These are phyloP conservation scores for Scutellaria barbata DNA, from an alignment of 257 asterid genomes.

Conservation along the genomic window DNA sequence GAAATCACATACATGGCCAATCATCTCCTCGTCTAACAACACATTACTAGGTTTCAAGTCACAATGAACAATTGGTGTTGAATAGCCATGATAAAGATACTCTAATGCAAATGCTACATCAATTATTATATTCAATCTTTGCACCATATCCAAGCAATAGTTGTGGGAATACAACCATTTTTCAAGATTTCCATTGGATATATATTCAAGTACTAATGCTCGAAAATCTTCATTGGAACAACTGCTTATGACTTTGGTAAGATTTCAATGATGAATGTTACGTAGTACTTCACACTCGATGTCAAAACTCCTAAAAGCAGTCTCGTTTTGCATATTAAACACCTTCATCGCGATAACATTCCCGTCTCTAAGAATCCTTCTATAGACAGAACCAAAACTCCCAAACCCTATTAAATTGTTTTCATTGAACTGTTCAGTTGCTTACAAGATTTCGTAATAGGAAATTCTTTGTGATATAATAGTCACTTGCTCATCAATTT, in stretches of 20 bases:
- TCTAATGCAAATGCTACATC: conserved; percentile 34
- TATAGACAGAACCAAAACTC: conserved; percentile 36
- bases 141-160: conserved; percentile 2
- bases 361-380: conserved; percentile 19
- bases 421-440: conserved; percentile 32
- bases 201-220: conserved; percentile 43
- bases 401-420: conserved; percentile 40
- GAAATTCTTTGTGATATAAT: conserved; percentile 31
- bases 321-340: conserved; percentile 28
- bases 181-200: conserved; percentile 48
- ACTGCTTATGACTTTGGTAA: conserved; percentile 38
- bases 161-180: conserved; percentile 36
- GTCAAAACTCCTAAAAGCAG: conserved; percentile 33
- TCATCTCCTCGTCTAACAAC: conserved; percentile 27
- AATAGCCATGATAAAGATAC: conserved; percentile 33
- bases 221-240: no score
- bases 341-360: conserved; percentile 33
- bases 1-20: conserved; percentile 29
- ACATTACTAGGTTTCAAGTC: conserved; percentile 35
- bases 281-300: conserved; percentile 34
- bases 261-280: conserved; percentile 42
- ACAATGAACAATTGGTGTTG: conserved; percentile 22
- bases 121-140: conserved; percentile 35
- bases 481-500: not conserved
- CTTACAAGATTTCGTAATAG: conserved; percentile 37